phyloP scores from a whole-genome alignment of 2,329 filamentous ascomycete genomes.

The Botrytis paeoniae region DNA sequence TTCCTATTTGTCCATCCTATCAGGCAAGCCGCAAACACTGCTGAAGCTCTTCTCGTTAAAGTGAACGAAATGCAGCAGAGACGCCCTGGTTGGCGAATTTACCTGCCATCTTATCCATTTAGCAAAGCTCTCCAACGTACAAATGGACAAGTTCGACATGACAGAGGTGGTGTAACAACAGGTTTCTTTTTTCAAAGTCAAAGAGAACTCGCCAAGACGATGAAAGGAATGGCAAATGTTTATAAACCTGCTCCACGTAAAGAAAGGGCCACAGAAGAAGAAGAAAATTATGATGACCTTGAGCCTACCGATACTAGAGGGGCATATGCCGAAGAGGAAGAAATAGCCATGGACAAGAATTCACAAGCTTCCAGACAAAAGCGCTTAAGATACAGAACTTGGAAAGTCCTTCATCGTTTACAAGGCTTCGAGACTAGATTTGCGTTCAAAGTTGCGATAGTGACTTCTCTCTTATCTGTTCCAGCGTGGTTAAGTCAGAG shows the following conservation, averaged over 20 bases:
- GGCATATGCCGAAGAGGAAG: slow-evolving; percentile 40
- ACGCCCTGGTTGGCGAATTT: slow-evolving; percentile 43
- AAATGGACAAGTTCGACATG: slow-evolving; percentile 57
- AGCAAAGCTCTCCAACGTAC: slow-evolving; percentile 51
- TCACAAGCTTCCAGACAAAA: slow-evolving; percentile 39
- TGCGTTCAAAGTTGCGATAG: slow-evolving; percentile 53
- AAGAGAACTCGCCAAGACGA: slow-evolving; percentile 34
- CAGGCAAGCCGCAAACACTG: slow-evolving; percentile 49
- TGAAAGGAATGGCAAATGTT: slow-evolving; percentile 38
- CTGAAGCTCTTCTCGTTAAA: slow-evolving; percentile 48
- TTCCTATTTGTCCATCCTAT: slow-evolving; percentile 56
- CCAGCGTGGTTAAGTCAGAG: slow-evolving; percentile 50
- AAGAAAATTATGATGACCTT: slow-evolving; percentile 27
- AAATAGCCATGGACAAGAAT: slow-evolving; percentile 42
- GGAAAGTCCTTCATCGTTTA: slow-evolving; percentile 49
- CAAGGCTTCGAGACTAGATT: slow-evolving; percentile 58
- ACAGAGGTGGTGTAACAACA: slow-evolving; percentile 56
- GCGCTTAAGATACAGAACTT: slow-evolving; percentile 47
- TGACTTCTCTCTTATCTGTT: slow-evolving; percentile 50
- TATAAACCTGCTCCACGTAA: slow-evolving; percentile 38
- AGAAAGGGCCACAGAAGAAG: slow-evolving; percentile 28
- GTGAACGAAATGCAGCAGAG: slow-evolving; percentile 48
- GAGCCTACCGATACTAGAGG: slow-evolving; percentile 30
- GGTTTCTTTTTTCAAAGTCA: slow-evolving; percentile 44
- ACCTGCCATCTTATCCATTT: slow-evolving; percentile 54